Percentiles rank a stretch among this genome's conserved stretches.
phyloP scores from a whole-genome alignment of 495 filamentous ascomycete genomes.

The Podospora sp. region DNA sequence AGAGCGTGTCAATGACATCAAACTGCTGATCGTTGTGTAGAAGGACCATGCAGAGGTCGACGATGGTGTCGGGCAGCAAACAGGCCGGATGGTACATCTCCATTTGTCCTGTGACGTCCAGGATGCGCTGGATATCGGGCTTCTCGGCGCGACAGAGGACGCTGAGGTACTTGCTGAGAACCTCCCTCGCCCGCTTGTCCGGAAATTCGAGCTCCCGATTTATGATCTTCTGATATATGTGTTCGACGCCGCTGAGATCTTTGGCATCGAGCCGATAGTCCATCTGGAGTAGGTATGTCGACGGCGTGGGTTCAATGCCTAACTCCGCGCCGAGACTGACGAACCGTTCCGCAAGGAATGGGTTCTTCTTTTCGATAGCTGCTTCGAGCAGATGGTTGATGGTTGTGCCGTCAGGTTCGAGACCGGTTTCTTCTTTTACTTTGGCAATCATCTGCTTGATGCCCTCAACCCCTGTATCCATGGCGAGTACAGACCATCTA shows the following conservation, averaged over 20 bases:
- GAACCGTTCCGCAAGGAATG: conserved; percentile 74
- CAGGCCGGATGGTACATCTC: conserved; percentile 61
- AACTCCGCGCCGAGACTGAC: conserved; percentile 63
- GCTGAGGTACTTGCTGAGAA: conserved; percentile 76
- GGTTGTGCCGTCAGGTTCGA: conserved; percentile 64
- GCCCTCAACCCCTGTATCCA: conserved; percentile 69
- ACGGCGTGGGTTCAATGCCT: conserved; percentile 62
- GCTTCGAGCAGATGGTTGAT: conserved; percentile 76
- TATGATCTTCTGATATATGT: conserved; percentile 62
- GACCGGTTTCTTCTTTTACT: conserved; percentile 45
- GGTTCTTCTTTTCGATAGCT: conserved; percentile 68
- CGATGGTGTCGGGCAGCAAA: conserved; percentile 69
- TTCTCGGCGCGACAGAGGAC: conserved; percentile 61
- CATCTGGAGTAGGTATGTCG: conserved; percentile 73
- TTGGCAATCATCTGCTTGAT: conserved; percentile 68
- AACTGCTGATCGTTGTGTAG: conserved; percentile 71
- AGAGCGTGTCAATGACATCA: conserved; percentile 76
- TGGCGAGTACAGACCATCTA: conserved; percentile 70
- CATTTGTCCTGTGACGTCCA: conserved; percentile 73
- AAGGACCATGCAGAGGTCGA: conserved; percentile 68
- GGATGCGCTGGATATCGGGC: conserved; percentile 65
- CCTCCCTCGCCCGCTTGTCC: no score
- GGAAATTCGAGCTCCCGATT: conserved; percentile 50
- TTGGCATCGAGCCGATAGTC: conserved; percentile 69
- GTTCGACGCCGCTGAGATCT: conserved; percentile 67